Percentiles rank a stretch among this genome's conserved stretches.
Conservation (phyloP, 441 rosid genomes). For the Viola pubescens region DNA sequence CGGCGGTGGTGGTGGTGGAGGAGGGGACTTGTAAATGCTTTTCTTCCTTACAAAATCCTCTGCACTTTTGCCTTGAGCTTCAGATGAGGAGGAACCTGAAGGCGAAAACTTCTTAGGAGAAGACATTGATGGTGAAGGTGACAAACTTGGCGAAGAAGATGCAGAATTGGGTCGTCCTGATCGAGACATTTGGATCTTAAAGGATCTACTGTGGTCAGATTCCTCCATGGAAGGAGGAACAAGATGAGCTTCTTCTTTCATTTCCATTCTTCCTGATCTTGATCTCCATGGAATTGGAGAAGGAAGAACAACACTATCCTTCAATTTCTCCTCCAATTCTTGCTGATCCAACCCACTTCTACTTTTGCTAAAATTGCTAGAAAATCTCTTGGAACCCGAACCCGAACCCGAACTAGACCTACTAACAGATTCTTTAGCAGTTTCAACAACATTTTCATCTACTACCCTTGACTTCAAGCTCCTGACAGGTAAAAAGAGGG, state of each 20-base stretch:
- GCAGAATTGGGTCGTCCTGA: slow-evolving; percentile 27
- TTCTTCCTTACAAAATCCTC: slow-evolving; percentile 46
- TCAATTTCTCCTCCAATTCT: slow-evolving; percentile 28
- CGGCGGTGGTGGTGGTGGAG: slow-evolving; percentile 52
- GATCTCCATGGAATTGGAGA: slow-evolving; percentile 98
- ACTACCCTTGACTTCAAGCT: slow-evolving; percentile 53
- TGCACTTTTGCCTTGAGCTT: slow-evolving; percentile 29
- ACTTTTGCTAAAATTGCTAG: slow-evolving; percentile 23
- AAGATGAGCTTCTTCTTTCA: slow-evolving; percentile 30
- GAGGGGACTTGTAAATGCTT: slow-evolving; percentile 39
- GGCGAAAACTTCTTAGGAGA: slow-evolving; percentile 38
- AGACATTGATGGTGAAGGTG: slow-evolving; percentile 28
- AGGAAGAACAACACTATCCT: slow-evolving; percentile 56
- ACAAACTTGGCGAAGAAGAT: slow-evolving; percentile 26
- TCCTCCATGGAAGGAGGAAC: slow-evolving; percentile 28
- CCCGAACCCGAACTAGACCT: slow-evolving; percentile 33
- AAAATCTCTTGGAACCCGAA: slow-evolving; percentile 37
- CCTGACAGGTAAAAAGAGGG: slow-evolving; percentile 76
- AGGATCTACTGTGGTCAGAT: slow-evolving; percentile 24
- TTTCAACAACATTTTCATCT: slow-evolving; percentile 22
- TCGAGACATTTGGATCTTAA: slow-evolving; percentile 29
- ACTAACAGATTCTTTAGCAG: slow-evolving; percentile 23
- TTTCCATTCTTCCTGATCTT: slow-evolving; percentile 62
- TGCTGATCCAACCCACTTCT: slow-evolving; percentile 15
- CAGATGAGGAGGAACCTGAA: slow-evolving; percentile 29